Percentiles rank a stretch among this genome's conserved stretches.
Evolutionary conservation across 495 filamentous ascomycete species (phyloP).

Genomic region (Penicillium daleae): DNA sequence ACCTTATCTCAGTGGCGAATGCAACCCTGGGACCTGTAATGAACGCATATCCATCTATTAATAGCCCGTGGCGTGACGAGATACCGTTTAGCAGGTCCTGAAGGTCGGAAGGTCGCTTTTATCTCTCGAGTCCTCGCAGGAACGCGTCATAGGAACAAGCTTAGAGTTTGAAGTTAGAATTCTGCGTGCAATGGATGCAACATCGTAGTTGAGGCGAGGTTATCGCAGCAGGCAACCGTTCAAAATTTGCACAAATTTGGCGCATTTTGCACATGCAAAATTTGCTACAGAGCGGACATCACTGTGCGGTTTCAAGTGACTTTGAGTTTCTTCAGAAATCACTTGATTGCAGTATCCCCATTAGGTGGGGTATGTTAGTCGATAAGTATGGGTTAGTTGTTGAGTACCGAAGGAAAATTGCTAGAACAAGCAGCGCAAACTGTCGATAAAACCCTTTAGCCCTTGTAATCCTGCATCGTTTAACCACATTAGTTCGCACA

Average conservation of each 20-base stretch:
- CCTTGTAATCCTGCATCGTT: too few species aligned
- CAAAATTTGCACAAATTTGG: too few species aligned
- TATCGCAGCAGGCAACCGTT: not conserved
- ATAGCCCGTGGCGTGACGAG: constrained; percentile 3
- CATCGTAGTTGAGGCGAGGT: not conserved
- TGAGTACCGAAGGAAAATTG: too few species aligned
- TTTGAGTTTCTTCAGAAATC: not conserved
- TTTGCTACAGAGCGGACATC: not conserved
- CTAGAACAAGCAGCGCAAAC: too few species aligned
- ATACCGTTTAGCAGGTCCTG: not conserved
- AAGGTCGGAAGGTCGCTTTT: not conserved
- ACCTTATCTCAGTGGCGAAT: constrained; percentile 24
- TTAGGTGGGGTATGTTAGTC: not conserved
- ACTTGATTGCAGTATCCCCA: not conserved
- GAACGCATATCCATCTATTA: constrained; percentile 14
- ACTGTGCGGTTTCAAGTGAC: not conserved
- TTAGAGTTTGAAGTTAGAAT: constrained; percentile 15
- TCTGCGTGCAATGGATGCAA: constrained; percentile 15
- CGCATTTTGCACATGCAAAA: not conserved
- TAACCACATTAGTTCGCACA: too few species aligned
- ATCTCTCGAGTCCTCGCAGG: not conserved
- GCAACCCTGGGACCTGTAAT: constrained; percentile 11
- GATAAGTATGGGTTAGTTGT: not conserved
- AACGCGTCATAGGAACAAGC: constrained; percentile 12
- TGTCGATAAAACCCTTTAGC: too few species aligned